These are phyloP conservation scores for Acer yangbiense DNA, from an alignment of 345 rosid species.

Conservation along the genomic window DNA sequence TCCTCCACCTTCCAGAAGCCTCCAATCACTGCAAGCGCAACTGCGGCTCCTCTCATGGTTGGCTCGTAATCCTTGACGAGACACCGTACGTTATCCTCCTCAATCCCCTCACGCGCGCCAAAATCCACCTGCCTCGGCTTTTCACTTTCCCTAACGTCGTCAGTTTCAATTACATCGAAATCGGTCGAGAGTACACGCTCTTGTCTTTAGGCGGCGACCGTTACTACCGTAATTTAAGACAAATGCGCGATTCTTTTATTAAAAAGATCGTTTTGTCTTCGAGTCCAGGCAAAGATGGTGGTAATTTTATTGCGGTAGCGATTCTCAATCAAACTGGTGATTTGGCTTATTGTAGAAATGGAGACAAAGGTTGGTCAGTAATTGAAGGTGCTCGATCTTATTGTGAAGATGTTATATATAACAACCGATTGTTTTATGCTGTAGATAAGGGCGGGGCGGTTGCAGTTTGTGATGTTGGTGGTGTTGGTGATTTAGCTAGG, in stretches of 20 bases:
- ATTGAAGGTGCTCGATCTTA: conserved; percentile 34
- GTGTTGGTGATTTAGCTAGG: conserved; percentile 23
- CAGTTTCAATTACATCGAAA: conserved; percentile 38
- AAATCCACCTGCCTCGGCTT: conserved; percentile 45
- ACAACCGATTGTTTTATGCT: conserved; percentile 43
- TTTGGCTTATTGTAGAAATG: conserved; percentile 47
- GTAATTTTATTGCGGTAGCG: conserved; percentile 41
- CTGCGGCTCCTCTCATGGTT: conserved; percentile 67
- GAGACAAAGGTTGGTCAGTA: conserved; percentile 40
- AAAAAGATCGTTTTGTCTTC: conserved; percentile 52
- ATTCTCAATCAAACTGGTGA: conserved; percentile 36
- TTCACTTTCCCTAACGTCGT: conserved; percentile 52
- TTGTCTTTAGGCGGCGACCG: conserved; percentile 21
- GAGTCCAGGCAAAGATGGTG: conserved; percentile 36
- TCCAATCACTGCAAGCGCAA: conserved; percentile 34
- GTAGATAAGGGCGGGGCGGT: conserved; percentile 44
- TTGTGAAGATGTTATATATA: conserved; percentile 48
- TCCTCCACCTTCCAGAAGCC: conserved; percentile 42
- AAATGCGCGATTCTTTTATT: conserved; percentile 57
- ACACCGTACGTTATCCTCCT: conserved; percentile 42
- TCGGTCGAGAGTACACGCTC: conserved; percentile 54
- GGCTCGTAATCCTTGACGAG: conserved; percentile 55
- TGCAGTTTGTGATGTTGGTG: conserved; percentile 38
- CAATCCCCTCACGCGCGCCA: conserved; percentile 50
- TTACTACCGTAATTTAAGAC: conserved; percentile 31